These are phyloP conservation scores for Candida coleopterorum DNA, from an alignment of 805 yeast genomes.

Conservation along the genomic window DNA sequence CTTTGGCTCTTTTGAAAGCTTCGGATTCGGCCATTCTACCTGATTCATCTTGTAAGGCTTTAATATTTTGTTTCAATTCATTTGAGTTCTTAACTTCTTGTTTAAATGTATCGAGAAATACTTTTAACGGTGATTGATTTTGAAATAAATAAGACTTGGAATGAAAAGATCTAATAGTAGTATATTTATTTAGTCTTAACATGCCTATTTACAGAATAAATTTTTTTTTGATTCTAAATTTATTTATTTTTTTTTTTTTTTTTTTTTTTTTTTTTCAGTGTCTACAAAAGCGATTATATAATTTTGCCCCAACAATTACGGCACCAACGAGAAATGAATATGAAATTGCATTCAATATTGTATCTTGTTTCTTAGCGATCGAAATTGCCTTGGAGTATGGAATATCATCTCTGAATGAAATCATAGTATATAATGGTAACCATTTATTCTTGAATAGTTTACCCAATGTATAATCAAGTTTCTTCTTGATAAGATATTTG, in stretches of 20 bases:
- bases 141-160: neutral
- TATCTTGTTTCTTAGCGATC: constrained; percentile 50
- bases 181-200: constrained; percentile 2
- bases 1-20: constrained; percentile 88
- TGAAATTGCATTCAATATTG: constrained; percentile 37
- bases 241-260: neutral
- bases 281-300: neutral
- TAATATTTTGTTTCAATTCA: constrained; percentile 88
- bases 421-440: constrained; percentile 91
- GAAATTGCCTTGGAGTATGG: constrained; percentile 65
- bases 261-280: too few species aligned
- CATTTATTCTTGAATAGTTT: constrained; percentile 44
- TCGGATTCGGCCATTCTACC: constrained; percentile 92
- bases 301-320: constrained; percentile 5
- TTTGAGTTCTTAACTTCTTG: constrained; percentile 85
- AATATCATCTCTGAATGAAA: constrained; percentile 81
- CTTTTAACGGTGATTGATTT: constrained; percentile 75
- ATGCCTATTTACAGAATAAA: neutral
- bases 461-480: constrained; percentile 60
- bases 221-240: neutral
- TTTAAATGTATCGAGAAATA: constrained; percentile 87
- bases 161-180: constrained; percentile 1
- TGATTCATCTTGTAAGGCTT: constrained; percentile 92
- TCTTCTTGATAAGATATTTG: constrained; percentile 59
- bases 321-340: constrained; percentile 11